Evolutionary conservation across 305 asterid genomes (phyloP).

Genomic region (Ilex paraguariensis): DNA sequence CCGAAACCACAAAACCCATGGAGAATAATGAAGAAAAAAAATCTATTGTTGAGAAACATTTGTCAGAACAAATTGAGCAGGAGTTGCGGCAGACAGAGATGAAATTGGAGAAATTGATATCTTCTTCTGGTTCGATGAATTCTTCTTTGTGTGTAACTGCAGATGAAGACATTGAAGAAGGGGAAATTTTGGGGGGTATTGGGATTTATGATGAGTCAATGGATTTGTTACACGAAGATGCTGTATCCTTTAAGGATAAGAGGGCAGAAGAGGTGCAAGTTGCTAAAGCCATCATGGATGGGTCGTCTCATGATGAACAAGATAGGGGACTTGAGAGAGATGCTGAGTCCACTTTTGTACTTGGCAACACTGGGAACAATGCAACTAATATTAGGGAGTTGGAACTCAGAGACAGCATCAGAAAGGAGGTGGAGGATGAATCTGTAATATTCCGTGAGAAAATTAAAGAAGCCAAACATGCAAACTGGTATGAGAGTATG

Average conservation of each 20-base stretch:
- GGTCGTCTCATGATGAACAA: constrained; percentile 19
- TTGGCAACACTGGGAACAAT: constrained; percentile 15
- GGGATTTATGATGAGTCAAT: constrained; percentile 27
- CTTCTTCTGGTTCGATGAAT: constrained; percentile 29
- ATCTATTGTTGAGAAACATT: constrained; percentile 20
- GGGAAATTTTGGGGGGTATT: constrained; percentile 60
- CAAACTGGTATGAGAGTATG: constrained; percentile 9
- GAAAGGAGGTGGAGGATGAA: constrained; percentile 23
- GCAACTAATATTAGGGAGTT: constrained; percentile 22
- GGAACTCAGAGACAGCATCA: constrained; percentile 21
- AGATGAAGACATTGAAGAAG: constrained; percentile 64
- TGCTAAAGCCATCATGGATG: constrained; percentile 22
- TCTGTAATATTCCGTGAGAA: constrained; percentile 20
- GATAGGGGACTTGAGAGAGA: constrained; percentile 17
- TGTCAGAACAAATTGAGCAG: constrained; percentile 34
- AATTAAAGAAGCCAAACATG: constrained; percentile 21
- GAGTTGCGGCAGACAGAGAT: constrained; percentile 57
- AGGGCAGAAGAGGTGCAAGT: constrained; percentile 22
- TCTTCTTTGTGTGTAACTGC: constrained; percentile 28
- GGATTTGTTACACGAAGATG: constrained; percentile 38
- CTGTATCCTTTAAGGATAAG: constrained; percentile 26
- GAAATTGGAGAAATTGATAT: constrained; percentile 62
- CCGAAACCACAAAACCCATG: constrained; percentile 32
- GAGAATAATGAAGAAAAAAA: constrained; percentile 23
- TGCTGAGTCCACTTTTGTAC: constrained; percentile 19